A percentile compares a stretch with the other conserved stretches of the same genome.
These are phyloP conservation scores for Monoraphidium neglectum DNA, from an alignment of 139 green algal genomes.

Conservation along the genomic window DNA sequence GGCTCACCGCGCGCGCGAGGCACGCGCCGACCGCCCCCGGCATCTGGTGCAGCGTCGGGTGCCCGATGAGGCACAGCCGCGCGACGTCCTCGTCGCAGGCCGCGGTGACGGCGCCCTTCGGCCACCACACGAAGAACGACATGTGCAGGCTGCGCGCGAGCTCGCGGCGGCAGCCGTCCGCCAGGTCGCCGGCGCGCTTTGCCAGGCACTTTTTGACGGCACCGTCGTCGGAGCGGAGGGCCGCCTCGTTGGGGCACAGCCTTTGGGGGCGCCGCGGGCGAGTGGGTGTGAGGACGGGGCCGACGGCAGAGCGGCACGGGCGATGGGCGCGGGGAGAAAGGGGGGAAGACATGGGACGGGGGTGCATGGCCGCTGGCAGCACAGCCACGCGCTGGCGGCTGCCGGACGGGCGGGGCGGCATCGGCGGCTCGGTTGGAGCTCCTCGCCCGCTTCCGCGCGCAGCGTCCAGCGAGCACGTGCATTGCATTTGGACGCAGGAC, in stretches of 20 bases:
- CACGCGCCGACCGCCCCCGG: constrained; percentile 65
- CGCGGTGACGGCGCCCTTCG: constrained; percentile 54
- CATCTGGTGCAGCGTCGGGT: constrained; percentile 39
- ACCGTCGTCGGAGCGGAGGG: constrained; percentile 26
- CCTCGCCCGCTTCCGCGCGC: neutral
- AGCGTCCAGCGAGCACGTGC: neutral
- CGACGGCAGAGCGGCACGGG: neutral
- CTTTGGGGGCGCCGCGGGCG: constrained; percentile 1
- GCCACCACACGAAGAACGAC: constrained; percentile 83
- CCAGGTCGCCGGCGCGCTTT: constrained; percentile 41
- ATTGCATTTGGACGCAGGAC: neutral
- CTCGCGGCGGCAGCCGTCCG: constrained; percentile 63
- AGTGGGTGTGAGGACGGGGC: too few species aligned
- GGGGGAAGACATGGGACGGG: neutral
- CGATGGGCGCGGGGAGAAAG: too few species aligned
- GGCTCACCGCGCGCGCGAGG: constrained; percentile 50
- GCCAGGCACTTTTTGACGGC: constrained; percentile 77
- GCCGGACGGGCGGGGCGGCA: too few species aligned
- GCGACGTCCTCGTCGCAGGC: constrained; percentile 74
- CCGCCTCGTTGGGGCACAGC: constrained; percentile 32
- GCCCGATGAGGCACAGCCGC: constrained; percentile 39
- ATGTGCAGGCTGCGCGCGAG: constrained; percentile 78
- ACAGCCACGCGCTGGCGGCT: neutral
- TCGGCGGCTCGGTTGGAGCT: neutral
- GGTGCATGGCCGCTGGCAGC: neutral